Evolutionary conservation across 192 early-diverging fungal species (phyloP).

Genomic region (Pilobolus umbonatus): DNA sequence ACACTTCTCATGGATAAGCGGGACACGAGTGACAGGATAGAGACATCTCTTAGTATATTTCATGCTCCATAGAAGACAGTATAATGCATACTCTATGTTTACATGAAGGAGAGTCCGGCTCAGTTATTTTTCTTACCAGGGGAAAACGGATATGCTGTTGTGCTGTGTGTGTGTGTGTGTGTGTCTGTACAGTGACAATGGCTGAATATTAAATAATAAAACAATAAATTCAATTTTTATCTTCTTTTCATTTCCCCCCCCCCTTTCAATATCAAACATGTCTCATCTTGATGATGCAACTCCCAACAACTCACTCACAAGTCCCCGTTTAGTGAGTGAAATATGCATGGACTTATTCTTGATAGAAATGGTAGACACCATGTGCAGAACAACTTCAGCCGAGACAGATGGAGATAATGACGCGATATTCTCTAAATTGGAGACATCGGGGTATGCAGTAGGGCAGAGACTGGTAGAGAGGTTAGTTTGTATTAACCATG

Average conservation of each 20-base stretch:
- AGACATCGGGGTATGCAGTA: conserved; percentile 86
- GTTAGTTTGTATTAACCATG: conserved; percentile 35
- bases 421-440: conserved; percentile 86
- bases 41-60: too few relatives aligned
- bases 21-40: too few relatives aligned
- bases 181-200: too few relatives aligned
- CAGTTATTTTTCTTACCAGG: too few relatives aligned
- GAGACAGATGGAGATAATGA: conserved; percentile 72
- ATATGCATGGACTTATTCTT: conserved; percentile 66
- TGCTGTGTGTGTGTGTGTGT: too few relatives aligned
- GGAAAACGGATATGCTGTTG: neutral
- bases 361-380: conserved; percentile 70
- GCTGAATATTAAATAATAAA: too few relatives aligned
- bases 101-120: too few relatives aligned
- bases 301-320: neutral
- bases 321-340: conserved; percentile 55
- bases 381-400: conserved; percentile 53
- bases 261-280: neutral
- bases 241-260: neutral
- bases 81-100: too few relatives aligned
- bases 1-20: too few relatives aligned
- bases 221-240: neutral
- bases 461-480: conserved; percentile 85
- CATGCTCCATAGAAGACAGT: too few relatives aligned
- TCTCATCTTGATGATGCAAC: conserved; percentile 2